Evolutionary conservation across 805 yeast species (phyloP).

Genomic region (Candida endomychidarum): DNA sequence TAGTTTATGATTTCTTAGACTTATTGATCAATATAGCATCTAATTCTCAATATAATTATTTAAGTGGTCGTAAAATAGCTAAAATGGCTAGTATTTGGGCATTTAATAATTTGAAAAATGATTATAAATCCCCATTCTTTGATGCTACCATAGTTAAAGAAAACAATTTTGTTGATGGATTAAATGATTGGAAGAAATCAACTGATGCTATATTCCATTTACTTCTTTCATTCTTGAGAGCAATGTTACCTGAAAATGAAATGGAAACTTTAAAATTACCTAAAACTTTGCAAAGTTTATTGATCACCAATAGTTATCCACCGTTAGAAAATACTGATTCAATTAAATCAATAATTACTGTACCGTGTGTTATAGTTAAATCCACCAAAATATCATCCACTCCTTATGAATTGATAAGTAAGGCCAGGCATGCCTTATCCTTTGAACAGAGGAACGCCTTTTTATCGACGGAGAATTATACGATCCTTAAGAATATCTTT

Average conservation of each 20-base stretch:
- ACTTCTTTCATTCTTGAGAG: conserved; percentile 69
- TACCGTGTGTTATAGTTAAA: conserved; percentile 62
- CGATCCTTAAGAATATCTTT: conserved; percentile 70
- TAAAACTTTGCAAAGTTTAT: conserved; percentile 59
- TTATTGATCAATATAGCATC: conserved; percentile 74
- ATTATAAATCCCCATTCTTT: conserved; percentile 31
- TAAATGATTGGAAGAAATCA: conserved; percentile 74
- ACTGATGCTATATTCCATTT: conserved; percentile 86
- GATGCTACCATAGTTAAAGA: conserved; percentile 37
- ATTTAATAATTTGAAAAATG: conserved; percentile 42
- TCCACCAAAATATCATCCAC: conserved; percentile 49
- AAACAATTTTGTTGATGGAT: conserved; percentile 60
- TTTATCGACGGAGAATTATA: conserved; percentile 74
- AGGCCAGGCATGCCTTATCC: conserved; percentile 50
- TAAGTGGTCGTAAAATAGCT: conserved; percentile 77
- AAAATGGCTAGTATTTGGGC: conserved; percentile 91
- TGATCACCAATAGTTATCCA: conserved; percentile 73
- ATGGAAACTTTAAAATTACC: conserved; percentile 60
- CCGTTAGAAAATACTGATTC: conserved; percentile 49
- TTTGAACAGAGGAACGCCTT: conserved; percentile 71
- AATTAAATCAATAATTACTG: conserved; percentile 42
- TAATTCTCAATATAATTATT: conserved; percentile 71
- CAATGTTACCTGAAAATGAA: conserved; percentile 72
- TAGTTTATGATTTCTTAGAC: conserved; percentile 85
- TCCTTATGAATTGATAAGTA: conserved; percentile 58